phyloP scores from a whole-genome alignment of 2,329 filamentous ascomycete genomes.

The Penicillium sp. region DNA sequence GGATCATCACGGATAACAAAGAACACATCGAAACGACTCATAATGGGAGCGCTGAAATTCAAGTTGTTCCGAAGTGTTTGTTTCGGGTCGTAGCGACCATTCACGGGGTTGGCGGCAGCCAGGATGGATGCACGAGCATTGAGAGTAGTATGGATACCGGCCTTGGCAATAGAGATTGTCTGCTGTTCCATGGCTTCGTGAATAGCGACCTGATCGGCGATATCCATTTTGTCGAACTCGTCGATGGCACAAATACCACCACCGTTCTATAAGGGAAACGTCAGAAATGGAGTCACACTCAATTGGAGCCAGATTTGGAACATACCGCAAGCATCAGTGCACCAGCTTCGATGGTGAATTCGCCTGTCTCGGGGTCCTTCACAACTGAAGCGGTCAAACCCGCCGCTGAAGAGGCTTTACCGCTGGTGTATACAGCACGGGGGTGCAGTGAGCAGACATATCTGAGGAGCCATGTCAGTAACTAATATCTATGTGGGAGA shows the following conservation, averaged over 20 bases:
- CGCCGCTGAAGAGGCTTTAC: constrained; percentile 92
- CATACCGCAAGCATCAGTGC: constrained; percentile 76
- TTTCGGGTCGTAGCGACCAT: constrained; percentile 91
- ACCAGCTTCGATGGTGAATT: constrained; percentile 97
- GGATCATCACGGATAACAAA: constrained; percentile 96
- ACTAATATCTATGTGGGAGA: not conserved
- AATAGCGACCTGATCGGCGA: constrained; percentile 92
- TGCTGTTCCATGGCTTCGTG: constrained; percentile 99
- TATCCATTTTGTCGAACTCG: constrained; percentile 99
- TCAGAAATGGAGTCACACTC: constrained; percentile 5
- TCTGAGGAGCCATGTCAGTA: not conserved
- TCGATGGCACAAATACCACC: constrained; percentile 98
- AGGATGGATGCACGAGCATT: constrained; percentile 94
- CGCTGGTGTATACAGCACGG: constrained; percentile 91
- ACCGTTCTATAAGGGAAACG: constrained; percentile 42
- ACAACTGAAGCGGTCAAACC: constrained; percentile 95
- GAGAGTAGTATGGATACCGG: constrained; percentile 92
- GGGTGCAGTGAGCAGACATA: constrained; percentile 92
- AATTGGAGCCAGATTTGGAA: constrained; percentile 29
- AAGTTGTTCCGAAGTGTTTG: constrained; percentile 86
- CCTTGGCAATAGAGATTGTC: constrained; percentile 97
- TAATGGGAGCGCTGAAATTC: constrained; percentile 97
- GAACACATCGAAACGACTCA: constrained; percentile 98
- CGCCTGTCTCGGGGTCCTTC: constrained; percentile 95
- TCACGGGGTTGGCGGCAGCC: constrained; percentile 89